phyloP scores from a whole-genome alignment of 1,139 yeast species.

The Zygoascus sp. region DNA sequence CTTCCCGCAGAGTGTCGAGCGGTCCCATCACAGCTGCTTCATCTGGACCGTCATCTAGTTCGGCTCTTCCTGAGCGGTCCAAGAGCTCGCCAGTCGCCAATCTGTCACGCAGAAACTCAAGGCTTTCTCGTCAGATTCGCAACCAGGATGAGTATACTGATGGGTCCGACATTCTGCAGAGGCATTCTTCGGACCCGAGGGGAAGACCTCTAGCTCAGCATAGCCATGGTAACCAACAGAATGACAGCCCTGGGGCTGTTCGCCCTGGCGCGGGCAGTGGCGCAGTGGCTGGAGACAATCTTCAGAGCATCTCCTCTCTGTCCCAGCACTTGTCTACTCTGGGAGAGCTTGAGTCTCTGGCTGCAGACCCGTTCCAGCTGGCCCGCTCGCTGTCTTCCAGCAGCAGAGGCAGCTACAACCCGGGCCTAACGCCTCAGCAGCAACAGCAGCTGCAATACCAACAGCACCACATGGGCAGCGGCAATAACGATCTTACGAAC shows the following conservation, averaged over 20 bases:
- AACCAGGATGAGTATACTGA: slow-evolving; percentile 37
- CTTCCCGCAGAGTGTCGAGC: slow-evolving; percentile 3
- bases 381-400: slow-evolving; percentile 29
- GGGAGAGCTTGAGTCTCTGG: slow-evolving; percentile 34
- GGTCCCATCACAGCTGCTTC: background rate
- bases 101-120: slow-evolving; percentile 32
- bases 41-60: background rate
- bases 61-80: slow-evolving; percentile 8
- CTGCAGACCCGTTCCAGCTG: slow-evolving; percentile 33
- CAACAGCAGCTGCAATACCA: too few relatives aligned
- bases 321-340: slow-evolving; percentile 31
- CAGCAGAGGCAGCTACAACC: slow-evolving; percentile 7
- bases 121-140: slow-evolving; percentile 37
- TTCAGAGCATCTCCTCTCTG: slow-evolving; percentile 28
- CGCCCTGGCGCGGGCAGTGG: too few relatives aligned
- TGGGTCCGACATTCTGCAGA: slow-evolving; percentile 36
- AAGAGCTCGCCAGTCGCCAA: slow-evolving; percentile 1
- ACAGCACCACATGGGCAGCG: too few relatives aligned
- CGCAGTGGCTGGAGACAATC: slow-evolving; percentile 11
- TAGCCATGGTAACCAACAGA: too few relatives aligned
- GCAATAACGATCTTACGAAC: slow-evolving; percentile 10
- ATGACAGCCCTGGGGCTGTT: too few relatives aligned
- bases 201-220: too few relatives aligned
- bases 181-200: slow-evolving; percentile 24
- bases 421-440: background rate